Conservation (phyloP, 305 asterid genomes). For the Fraxinus sp. region DNA sequence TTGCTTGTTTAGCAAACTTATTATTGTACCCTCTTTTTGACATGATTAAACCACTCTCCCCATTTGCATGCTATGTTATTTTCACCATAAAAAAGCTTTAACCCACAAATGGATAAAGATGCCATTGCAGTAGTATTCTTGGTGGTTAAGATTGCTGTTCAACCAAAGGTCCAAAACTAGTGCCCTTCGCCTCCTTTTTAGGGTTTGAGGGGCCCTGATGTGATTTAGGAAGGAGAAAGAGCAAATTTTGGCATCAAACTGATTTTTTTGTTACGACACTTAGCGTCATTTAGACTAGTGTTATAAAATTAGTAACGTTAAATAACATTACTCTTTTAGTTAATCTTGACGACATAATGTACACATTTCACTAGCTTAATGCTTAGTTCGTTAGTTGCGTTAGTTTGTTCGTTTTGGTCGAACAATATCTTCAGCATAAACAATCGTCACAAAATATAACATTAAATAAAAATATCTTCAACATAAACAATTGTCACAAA, state of each 20-base stretch:
- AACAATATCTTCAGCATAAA: too few species aligned
- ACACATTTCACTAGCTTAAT: too few species aligned
- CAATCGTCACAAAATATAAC: too few species aligned
- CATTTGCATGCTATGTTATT: slow-evolving; percentile 29
- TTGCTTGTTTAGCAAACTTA: slow-evolving; percentile 38
- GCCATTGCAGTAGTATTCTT: not conserved
- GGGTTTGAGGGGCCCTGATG: not conserved
- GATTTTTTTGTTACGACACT: too few species aligned
- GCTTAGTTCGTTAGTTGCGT: too few species aligned
- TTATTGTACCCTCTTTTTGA: not conserved
- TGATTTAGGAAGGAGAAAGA: too few species aligned
- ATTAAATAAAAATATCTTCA: too few species aligned
- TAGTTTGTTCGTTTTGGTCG: not conserved
- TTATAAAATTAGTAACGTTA: too few species aligned
- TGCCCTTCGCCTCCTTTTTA: not conserved
- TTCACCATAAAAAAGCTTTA: slow-evolving; percentile 29
- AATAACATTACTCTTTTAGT: too few species aligned
- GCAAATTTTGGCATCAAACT: not conserved
- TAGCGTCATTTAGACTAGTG: too few species aligned
- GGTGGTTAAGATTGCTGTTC: not conserved
- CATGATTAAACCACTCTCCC: not conserved
- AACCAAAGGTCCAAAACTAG: not conserved
- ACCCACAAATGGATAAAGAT: slow-evolving; percentile 29
- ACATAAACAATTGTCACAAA: too few species aligned
- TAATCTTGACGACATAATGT: too few species aligned